Percentiles rank a stretch among this genome's conserved stretches.
phyloP scores from a whole-genome alignment of 2,329 filamentous ascomycete genomes.

The Sclerotinia borealis region DNA sequence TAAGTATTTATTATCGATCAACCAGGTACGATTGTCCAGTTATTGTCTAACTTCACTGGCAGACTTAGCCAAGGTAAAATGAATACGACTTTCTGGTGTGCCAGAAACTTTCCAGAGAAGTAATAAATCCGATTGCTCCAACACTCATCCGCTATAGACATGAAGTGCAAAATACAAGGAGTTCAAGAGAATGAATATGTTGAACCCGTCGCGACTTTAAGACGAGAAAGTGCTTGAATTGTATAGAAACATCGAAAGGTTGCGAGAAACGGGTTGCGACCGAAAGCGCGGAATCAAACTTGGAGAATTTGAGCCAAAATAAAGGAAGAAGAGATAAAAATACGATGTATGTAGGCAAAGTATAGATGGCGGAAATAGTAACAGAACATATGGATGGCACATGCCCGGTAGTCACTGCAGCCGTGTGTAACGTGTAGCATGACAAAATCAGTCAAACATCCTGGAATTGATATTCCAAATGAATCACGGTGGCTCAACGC shows the following conservation, averaged over 20 bases:
- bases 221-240: background rate
- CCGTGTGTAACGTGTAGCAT: constrained; percentile 8
- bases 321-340: background rate
- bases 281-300: background rate
- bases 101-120: background rate
- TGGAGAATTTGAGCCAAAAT: background rate
- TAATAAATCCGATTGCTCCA: background rate
- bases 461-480: constrained; percentile 1
- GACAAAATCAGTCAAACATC: constrained; percentile 2
- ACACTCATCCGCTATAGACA: background rate
- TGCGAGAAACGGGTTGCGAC: background rate
- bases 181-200: background rate
- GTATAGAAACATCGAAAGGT: background rate
- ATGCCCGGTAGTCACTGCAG: constrained; percentile 13
- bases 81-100: background rate
- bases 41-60: constrained; percentile 30
- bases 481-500: background rate
- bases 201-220: background rate
- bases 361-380: constrained; percentile 33
- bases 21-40: background rate
- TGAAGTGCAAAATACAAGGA: constrained; percentile 6
- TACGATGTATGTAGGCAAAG: constrained; percentile 45
- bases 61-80: constrained; percentile 51
- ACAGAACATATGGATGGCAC: constrained; percentile 59
- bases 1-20: background rate